Evolutionary conservation across 306 rosid species (phyloP).

Genomic region (Biancaea sappan): DNA sequence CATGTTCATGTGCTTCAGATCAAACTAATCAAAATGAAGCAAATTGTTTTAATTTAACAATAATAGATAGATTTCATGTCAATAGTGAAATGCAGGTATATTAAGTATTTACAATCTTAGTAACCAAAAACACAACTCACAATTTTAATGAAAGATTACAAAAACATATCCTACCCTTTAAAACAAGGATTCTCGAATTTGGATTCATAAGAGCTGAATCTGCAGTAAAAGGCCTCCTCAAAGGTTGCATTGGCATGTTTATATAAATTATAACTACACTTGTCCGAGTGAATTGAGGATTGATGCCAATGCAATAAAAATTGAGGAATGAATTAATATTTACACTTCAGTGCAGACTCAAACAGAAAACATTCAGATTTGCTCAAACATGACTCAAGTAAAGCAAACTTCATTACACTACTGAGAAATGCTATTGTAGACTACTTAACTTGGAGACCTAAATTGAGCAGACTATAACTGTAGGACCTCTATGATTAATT

Average conservation of each 20-base stretch:
- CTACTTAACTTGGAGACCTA: conserved; percentile 10
- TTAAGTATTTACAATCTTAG: conserved; percentile 24
- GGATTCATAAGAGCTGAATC: conserved; percentile 99
- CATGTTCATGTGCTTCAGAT: not conserved
- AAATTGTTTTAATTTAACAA: not conserved
- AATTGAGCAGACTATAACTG: conserved; percentile 29
- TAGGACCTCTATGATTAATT: not conserved
- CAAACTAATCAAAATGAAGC: conserved; percentile 22
- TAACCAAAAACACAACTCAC: conserved; percentile 5
- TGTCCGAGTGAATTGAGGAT: conserved; percentile 86
- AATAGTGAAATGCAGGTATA: not conserved
- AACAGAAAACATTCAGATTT: conserved; percentile 51
- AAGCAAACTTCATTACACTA: conserved; percentile 24
- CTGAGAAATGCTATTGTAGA: conserved; percentile 22
- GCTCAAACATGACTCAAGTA: conserved; percentile 22
- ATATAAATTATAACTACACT: conserved; percentile 90
- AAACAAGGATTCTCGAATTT: conserved; percentile 85
- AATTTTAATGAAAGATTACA: not conserved
- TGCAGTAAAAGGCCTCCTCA: conserved; percentile 96
- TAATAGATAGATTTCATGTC: not conserved
- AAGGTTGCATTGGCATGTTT: conserved; percentile 90
- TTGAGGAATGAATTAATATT: not conserved
- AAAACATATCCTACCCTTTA: conserved; percentile 65
- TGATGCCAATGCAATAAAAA: conserved; percentile 67
- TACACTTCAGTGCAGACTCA: conserved; percentile 43